Percentiles rank a stretch among this genome's conserved stretches.
phyloP scores from a whole-genome alignment of 2,329 filamentous ascomycete genomes.

The Tolypocladium tundrense region DNA sequence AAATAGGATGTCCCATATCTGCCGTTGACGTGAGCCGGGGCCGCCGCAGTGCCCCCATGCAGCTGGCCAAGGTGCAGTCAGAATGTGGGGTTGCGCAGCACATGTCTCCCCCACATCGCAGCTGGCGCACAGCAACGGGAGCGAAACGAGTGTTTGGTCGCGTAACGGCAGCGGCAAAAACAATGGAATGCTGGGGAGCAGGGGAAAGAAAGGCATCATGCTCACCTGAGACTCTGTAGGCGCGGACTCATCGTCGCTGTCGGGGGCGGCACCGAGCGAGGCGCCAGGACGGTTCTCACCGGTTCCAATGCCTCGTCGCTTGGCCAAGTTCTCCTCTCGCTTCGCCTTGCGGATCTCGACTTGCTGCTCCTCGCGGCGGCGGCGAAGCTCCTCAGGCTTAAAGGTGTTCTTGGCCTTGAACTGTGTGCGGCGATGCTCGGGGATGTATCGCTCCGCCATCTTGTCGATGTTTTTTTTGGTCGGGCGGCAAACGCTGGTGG shows the following conservation, averaged over 20 bases:
- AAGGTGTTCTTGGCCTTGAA: slow-evolving; percentile 99
- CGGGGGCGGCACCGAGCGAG: slow-evolving; percentile 75
- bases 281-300: slow-evolving; percentile 72
- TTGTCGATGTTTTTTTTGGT: slow-evolving; percentile 28
- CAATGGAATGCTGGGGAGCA: background rate
- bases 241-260: slow-evolving; percentile 94
- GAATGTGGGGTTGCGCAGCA: slow-evolving; percentile 22
- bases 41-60: background rate
- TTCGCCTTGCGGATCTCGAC: slow-evolving; percentile 98
- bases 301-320: slow-evolving; percentile 86
- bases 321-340: slow-evolving; percentile 97
- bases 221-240: slow-evolving; percentile 92
- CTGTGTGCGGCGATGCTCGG: slow-evolving; percentile 96
- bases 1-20: background rate
- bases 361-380: slow-evolving; percentile 97
- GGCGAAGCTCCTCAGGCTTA: slow-evolving; percentile 97
- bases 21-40: background rate
- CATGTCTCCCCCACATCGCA: slow-evolving; percentile 22
- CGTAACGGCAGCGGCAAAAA: slow-evolving; percentile 1
- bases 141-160: background rate
- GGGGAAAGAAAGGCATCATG: slow-evolving; percentile 3
- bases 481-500: slow-evolving; percentile 7
- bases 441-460: slow-evolving; percentile 99
- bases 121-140: slow-evolving; percentile 6
- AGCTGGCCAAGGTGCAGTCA: slow-evolving; percentile 6